Evolutionary conservation across 2,329 filamentous ascomycete species (phyloP).

Genomic region (Metarhizium album): DNA sequence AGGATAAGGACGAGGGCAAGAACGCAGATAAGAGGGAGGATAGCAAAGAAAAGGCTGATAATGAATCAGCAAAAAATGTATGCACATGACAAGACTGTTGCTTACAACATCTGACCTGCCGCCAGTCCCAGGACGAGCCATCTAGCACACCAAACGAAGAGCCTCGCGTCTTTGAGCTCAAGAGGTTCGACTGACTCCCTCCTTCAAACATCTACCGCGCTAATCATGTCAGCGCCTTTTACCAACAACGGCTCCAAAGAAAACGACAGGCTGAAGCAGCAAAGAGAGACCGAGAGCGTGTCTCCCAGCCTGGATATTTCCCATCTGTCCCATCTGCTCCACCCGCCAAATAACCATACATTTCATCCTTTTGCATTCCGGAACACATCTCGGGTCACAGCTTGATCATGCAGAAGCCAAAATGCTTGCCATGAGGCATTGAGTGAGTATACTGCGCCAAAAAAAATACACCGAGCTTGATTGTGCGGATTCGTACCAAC

Average conservation of each 20-base stretch:
- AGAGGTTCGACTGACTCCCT: constrained; percentile 49
- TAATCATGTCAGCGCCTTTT: constrained; percentile 55
- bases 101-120: not conserved
- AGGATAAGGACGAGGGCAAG: constrained; percentile 16
- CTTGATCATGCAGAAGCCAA: not conserved
- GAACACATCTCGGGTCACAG: not conserved
- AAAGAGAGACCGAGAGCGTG: constrained; percentile 68
- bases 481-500: too few species aligned
- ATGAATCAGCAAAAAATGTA: constrained; percentile 9
- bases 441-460: too few species aligned
- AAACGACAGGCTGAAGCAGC: constrained; percentile 44
- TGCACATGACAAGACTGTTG: not conserved
- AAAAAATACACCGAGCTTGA: too few species aligned
- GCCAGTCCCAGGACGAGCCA: constrained; percentile 14
- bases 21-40: constrained; percentile 20
- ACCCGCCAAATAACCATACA: constrained; percentile 22
- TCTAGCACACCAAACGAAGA: constrained; percentile 42
- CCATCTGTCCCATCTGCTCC: constrained; percentile 67
- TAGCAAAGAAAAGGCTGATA: constrained; percentile 18
- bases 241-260: constrained; percentile 71
- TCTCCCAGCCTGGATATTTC: constrained; percentile 70
- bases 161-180: constrained; percentile 72
- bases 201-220: not conserved
- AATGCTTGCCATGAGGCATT: not conserved
- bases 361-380: not conserved